Conservation (phyloP, 2,329 filamentous ascomycete species). For the Venturiaceae sp. region DNA sequence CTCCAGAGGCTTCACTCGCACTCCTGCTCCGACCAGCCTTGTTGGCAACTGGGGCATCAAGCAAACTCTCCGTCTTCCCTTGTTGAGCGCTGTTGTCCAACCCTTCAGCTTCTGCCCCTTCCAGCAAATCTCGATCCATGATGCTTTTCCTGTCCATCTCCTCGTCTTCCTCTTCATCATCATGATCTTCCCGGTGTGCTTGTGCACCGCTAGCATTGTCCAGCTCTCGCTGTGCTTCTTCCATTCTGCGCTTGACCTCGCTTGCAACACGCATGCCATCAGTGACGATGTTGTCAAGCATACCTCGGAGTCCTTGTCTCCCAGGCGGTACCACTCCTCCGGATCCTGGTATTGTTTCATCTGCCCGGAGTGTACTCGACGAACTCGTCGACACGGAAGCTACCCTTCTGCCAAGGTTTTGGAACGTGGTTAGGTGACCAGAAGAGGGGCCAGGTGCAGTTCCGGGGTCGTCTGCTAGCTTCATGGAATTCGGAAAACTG, state of each 20-base stretch:
- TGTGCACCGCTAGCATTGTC: conserved; percentile 45
- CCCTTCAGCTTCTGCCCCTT: conserved; percentile 38
- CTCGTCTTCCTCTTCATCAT: conserved; percentile 61
- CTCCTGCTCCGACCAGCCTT: neutral
- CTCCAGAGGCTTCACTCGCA: neutral
- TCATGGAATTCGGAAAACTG: conserved; percentile 88
- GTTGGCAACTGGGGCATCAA: neutral
- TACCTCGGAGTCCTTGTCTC: conserved; percentile 70
- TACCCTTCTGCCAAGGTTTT: conserved; percentile 42
- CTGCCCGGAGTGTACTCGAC: conserved; percentile 17
- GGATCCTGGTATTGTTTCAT: conserved; percentile 15
- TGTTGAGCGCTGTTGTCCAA: conserved; percentile 14
- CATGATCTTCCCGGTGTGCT: conserved; percentile 36
- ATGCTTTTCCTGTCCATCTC: conserved; percentile 18
- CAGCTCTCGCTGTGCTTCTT: conserved; percentile 86
- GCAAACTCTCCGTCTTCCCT: neutral
- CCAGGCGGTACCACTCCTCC: conserved; percentile 31
- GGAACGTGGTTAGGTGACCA: conserved; percentile 76
- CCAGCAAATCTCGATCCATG: conserved; percentile 33
- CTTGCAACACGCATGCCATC: conserved; percentile 94
- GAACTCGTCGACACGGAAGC: conserved; percentile 32
- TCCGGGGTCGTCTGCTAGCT: conserved; percentile 58
- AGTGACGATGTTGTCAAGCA: conserved; percentile 93
- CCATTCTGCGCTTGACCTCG: conserved; percentile 85
- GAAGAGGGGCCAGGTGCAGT: conserved; percentile 40